Conservation (phyloP, 805 yeast genomes). For the Yarrowia sp. region DNA sequence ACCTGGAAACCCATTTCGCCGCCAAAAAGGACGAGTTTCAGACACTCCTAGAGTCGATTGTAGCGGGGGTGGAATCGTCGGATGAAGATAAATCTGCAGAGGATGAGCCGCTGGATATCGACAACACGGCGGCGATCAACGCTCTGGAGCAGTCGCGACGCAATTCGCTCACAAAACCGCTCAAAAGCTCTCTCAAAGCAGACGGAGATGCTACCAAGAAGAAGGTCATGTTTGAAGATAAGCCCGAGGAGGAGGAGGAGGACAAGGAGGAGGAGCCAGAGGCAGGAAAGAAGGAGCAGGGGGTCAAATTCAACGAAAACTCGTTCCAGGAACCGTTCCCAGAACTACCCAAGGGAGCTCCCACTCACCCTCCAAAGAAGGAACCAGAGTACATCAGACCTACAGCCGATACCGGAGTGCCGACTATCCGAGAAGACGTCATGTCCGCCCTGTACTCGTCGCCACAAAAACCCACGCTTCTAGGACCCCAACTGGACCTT, state of each 20-base stretch:
- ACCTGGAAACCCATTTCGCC: not conserved
- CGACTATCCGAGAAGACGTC: conserved; percentile 1
- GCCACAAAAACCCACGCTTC: conserved; percentile 9
- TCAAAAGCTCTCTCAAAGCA: conserved; percentile 14
- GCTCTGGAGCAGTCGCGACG: conserved; percentile 17
- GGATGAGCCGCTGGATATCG: conserved; percentile 17
- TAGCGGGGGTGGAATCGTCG: conserved; percentile 4
- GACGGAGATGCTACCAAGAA: conserved; percentile 20
- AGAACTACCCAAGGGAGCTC: not conserved
- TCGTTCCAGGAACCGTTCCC: conserved; percentile 13
- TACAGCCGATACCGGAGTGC: conserved; percentile 14
- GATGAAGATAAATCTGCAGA: not conserved
- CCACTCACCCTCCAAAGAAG: not conserved
- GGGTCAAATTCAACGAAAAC: not conserved
- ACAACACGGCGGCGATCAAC: conserved; percentile 7
- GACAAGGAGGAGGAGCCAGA: not conserved
- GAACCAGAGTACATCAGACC: not conserved
- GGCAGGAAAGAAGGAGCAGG: not conserved
- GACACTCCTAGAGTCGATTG: conserved; percentile 7
- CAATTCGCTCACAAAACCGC: conserved; percentile 22
- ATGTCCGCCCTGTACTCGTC: conserved; percentile 13
- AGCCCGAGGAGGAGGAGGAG: not conserved
- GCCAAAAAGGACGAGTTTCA: conserved; percentile 7
- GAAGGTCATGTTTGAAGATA: conserved; percentile 19
- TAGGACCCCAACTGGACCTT: conserved; percentile 17